Percentiles rank a stretch among this genome's conserved stretches.
Conservation (phyloP, 495 filamentous ascomycete species). For the Haplographium delicatum region DNA sequence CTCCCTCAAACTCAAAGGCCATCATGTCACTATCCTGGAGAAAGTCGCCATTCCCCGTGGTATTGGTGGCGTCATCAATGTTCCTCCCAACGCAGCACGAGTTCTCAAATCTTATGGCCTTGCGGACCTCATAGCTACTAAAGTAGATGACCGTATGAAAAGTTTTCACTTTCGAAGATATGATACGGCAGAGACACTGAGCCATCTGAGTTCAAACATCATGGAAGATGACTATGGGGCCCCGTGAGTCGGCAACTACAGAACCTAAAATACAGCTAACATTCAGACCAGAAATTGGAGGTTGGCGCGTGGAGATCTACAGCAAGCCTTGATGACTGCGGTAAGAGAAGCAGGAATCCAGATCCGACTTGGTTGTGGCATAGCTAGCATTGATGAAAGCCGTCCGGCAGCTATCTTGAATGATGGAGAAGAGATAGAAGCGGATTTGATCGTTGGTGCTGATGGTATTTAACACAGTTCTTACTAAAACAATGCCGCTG, state of each 20-base stretch:
- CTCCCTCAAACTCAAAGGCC: neutral
- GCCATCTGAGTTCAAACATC: no score
- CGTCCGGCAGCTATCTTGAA: neutral
- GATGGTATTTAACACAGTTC: no score
- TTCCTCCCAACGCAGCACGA: neutral
- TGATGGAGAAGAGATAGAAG: neutral
- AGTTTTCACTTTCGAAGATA: no score
- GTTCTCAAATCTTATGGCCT: neutral
- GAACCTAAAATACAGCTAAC: no score
- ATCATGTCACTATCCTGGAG: neutral
- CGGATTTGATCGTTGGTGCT: neutral
- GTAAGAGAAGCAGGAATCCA: neutral
- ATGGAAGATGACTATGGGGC: no score
- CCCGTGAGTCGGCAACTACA: no score
- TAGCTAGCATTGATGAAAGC: neutral
- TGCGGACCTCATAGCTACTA: no score
- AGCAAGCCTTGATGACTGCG: neutral
- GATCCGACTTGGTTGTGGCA: neutral
- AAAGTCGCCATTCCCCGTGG: neutral
- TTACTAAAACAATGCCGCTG: no score
- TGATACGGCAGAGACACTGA: no score
- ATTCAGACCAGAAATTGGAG: no score
- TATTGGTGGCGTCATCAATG: neutral
- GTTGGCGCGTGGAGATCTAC: neutral
- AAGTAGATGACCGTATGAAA: no score